These are phyloP conservation scores for Stevia rebaudiana DNA, from an alignment of 140 eudicot species.

Conservation along the genomic window DNA sequence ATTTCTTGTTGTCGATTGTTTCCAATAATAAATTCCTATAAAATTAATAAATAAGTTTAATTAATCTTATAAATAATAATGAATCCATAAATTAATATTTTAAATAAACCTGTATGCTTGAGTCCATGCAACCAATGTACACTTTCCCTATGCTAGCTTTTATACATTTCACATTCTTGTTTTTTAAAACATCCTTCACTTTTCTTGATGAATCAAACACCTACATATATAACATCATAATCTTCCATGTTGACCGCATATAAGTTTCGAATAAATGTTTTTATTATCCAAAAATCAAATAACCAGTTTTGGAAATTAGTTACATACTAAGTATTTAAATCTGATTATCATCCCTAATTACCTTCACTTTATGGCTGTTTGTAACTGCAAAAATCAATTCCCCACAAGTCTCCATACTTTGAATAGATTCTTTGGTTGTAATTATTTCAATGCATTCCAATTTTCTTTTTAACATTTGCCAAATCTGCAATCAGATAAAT, in stretches of 20 bases:
- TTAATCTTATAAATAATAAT: neutral
- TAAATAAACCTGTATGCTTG: slow-evolving; percentile 64
- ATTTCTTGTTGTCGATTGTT: slow-evolving; percentile 74
- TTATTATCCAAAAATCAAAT: neutral
- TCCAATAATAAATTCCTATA: slow-evolving; percentile 46
- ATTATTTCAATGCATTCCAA: slow-evolving; percentile 63
- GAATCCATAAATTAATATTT: neutral
- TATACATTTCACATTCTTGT: slow-evolving; percentile 56
- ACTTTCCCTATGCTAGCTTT: slow-evolving; percentile 49
- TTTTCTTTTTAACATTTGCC: slow-evolving; percentile 57
- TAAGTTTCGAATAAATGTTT: neutral
- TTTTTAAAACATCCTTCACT: slow-evolving; percentile 46
- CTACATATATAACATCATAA: slow-evolving; percentile 30
- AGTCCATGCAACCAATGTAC: slow-evolving; percentile 68
- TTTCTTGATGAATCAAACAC: slow-evolving; percentile 63
- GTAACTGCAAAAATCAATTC: slow-evolving; percentile 55
- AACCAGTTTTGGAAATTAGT: too few species aligned
- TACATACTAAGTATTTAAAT: too few species aligned
- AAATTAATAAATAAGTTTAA: neutral
- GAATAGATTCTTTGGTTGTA: slow-evolving; percentile 50
- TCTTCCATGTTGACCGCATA: neutral
- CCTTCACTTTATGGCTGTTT: slow-evolving; percentile 67
- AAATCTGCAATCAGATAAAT: slow-evolving; percentile 38
- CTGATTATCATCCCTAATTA: slow-evolving; percentile 11
- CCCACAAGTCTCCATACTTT: slow-evolving; percentile 55